Evolutionary conservation across 495 filamentous ascomycete genomes (phyloP).

Genomic region (Daldinia childiae): DNA sequence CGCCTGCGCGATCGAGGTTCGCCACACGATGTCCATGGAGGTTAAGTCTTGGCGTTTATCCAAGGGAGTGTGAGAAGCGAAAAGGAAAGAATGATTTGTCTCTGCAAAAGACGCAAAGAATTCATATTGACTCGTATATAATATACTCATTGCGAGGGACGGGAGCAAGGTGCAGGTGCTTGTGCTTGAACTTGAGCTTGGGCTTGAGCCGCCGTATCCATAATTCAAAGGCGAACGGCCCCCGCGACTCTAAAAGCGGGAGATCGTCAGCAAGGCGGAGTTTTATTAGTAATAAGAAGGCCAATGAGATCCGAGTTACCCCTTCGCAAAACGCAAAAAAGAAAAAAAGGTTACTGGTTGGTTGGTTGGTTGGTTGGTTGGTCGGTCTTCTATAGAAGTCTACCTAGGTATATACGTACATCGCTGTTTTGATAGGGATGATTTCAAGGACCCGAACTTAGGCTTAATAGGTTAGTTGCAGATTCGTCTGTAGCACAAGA

Average conservation of each 20-base stretch:
- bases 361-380: too few relatives aligned
- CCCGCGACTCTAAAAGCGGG: conserved; percentile 16
- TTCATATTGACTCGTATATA: conserved; percentile 31
- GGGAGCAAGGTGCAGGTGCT: neutral
- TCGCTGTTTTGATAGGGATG: neutral
- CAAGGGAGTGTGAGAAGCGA: conserved; percentile 1
- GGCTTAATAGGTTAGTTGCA: neutral
- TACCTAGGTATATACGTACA: neutral
- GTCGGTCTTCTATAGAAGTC: neutral
- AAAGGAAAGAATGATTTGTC: conserved; percentile 7
- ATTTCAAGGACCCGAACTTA: neutral
- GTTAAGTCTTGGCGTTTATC: conserved; percentile 1
- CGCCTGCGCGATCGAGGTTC: conserved; percentile 40
- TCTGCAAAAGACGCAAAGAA: conserved; percentile 26
- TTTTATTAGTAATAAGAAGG: conserved; percentile 19
- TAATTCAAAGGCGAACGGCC: conserved; percentile 9
- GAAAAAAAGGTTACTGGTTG: neutral
- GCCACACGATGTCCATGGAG: conserved; percentile 35
- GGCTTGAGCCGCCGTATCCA: conserved; percentile 18
- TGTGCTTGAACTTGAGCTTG: too few relatives aligned
- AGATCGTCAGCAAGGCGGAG: conserved; percentile 22
- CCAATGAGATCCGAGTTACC: conserved; percentile 2
- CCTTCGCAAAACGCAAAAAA: neutral
- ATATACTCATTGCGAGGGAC: conserved; percentile 29
- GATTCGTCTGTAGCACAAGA: neutral